These are phyloP conservation scores for Spergularia bocconei DNA, from an alignment of 148 eudicot genomes.

Conservation along the genomic window DNA sequence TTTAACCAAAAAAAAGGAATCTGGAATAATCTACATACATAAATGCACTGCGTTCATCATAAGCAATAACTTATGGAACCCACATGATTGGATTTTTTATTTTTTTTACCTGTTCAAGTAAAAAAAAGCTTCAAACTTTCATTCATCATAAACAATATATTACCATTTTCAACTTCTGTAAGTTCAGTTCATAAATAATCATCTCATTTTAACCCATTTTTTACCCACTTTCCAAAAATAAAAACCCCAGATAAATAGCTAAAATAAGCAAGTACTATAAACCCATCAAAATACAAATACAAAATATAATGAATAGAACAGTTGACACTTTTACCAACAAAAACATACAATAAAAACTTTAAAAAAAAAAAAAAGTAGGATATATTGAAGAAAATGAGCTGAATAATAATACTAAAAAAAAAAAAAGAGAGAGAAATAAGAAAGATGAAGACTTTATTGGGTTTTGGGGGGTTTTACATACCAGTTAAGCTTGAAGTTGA, in stretches of 20 bases:
- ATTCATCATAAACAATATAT: neutral
- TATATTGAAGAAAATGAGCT: neutral
- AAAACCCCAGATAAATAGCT: neutral
- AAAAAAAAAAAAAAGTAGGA: neutral
- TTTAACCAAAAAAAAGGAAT: neutral
- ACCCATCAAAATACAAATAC: neutral
- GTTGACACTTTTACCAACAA: neutral
- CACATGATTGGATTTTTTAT: neutral
- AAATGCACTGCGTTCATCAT: conserved; percentile 15
- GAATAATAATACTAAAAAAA: neutral
- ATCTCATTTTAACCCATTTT: neutral
- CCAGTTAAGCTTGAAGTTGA: conserved; percentile 17
- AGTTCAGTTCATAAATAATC: neutral
- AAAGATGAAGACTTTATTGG: neutral
- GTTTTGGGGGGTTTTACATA: neutral
- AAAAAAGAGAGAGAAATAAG: neutral
- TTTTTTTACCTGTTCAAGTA: neutral
- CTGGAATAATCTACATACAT: neutral
- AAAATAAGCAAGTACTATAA: neutral
- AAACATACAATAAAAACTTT: neutral
- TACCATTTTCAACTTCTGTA: neutral
- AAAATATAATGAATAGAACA: neutral
- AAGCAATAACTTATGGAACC: conserved; percentile 15
- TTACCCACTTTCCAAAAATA: neutral
- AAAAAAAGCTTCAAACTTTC: neutral